Conservation (phyloP, 1,284 basidiomycete species). For the Earliella scabrosa region DNA sequence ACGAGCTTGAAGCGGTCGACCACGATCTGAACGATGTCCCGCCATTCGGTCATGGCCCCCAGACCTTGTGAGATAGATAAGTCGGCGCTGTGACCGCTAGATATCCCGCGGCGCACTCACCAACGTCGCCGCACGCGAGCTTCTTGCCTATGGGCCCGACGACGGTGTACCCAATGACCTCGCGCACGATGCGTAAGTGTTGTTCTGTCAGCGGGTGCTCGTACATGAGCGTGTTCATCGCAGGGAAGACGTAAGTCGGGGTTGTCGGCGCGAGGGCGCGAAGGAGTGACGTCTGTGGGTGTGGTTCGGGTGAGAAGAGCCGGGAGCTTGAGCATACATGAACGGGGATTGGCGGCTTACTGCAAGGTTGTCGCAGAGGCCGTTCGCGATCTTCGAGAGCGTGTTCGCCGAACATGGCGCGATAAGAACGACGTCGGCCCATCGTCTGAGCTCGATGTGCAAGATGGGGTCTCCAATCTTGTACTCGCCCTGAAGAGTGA, state of each 20-base stretch:
- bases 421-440: slow-evolving; percentile 95
- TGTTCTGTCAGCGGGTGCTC: slow-evolving; percentile 90
- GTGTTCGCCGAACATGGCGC: slow-evolving; percentile 97
- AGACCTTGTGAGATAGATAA: slow-evolving; percentile 52
- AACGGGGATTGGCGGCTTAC: slow-evolving; percentile 56
- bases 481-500: slow-evolving; percentile 48
- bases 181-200: slow-evolving; percentile 74
- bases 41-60: slow-evolving; percentile 95
- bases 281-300: slow-evolving; percentile 83
- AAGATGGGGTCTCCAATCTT: slow-evolving; percentile 91
- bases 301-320: neutral
- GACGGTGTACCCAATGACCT: slow-evolving; percentile 81
- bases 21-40: slow-evolving; percentile 74
- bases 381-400: slow-evolving; percentile 89
- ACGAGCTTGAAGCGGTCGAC: slow-evolving; percentile 57
- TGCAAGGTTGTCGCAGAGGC: slow-evolving; percentile 89
- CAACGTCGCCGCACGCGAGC: slow-evolving; percentile 93
- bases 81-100: neutral
- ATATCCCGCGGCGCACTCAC: slow-evolving; percentile 41
- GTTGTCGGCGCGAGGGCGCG: slow-evolving; percentile 85
- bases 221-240: slow-evolving; percentile 99
- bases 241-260: slow-evolving; percentile 90
- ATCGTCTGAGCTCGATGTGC: slow-evolving; percentile 94
- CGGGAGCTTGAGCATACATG: too few relatives aligned
- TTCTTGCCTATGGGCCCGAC: slow-evolving; percentile 86